Base-by-base conservation (phyloP, 2,329 filamentous ascomycete genomes). In the Zasmidium cellare region DNA sequence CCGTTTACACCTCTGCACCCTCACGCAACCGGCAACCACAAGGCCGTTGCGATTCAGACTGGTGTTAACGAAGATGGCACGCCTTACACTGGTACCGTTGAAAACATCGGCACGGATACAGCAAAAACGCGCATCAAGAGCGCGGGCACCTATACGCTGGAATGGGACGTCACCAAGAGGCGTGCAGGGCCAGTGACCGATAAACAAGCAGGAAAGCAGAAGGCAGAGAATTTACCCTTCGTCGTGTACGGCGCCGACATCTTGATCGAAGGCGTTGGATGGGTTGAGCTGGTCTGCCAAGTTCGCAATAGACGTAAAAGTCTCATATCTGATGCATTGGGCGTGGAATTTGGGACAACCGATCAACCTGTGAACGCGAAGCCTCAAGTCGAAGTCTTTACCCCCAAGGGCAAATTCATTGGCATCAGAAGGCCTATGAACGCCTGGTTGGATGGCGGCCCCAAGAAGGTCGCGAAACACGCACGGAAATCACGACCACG, bases 191-290 rank as follows among this genome's bases (percentile, higher is more conserved):
- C 89, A 0, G 74, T 92, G 44, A 90, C 88, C 2, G 84, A 80
- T 57, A 60, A 47, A 20, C 79, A 83, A 51, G 89, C 84, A 1
- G 82, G 82, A 46, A 86, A 82, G 41, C 78, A 87, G 47, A 85
- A 84, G 56, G 82, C 88, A 0, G 86, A 90, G 1, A 77, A 80
- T 16, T 78, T 97, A 3, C 91, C 92, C 0, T 99, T 92, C 74
- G 83, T 84, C 14, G 86, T 97, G 1, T 81, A 94, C 59, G 86
- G 88, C 9, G 83, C 88, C 0, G 96, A 99, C 70, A 86, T 99
- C 22, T 78, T 99, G 14, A 86, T 99, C 51, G 93, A 97, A 72
- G 92, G 94, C 1, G 88, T 92, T 23, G 94, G 94, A 7, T 99
- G 96, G 90, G 83, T 99, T 2, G 94, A 99, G 75, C 74, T 99